Evolutionary conservation across 345 rosid genomes (phyloP).

Genomic region (Acer saccharum): DNA sequence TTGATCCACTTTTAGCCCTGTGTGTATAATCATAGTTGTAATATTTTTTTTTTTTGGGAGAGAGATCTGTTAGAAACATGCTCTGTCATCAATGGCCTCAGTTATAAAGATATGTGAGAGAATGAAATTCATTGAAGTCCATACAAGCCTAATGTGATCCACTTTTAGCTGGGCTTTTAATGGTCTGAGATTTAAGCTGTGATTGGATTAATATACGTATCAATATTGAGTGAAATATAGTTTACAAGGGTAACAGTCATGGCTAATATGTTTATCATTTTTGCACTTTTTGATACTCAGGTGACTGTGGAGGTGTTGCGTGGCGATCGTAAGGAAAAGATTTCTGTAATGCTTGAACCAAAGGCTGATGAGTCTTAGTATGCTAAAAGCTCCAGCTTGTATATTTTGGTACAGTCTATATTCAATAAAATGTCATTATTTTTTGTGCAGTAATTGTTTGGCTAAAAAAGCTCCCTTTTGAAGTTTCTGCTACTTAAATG

Average conservation of each 20-base stretch:
- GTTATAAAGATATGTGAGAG: neutral
- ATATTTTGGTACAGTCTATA: conserved; percentile 13
- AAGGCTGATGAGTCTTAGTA: conserved; percentile 74
- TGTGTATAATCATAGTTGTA: no score
- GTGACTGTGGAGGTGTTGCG: conserved; percentile 86
- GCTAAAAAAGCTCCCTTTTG: conserved; percentile 8
- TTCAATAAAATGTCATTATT: conserved; percentile 25
- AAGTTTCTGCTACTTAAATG: neutral
- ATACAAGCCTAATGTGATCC: neutral
- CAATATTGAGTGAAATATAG: neutral
- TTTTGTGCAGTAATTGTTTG: conserved; percentile 25
- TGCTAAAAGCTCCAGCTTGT: conserved; percentile 21
- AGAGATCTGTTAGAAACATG: neutral
- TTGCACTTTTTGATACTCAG: conserved; percentile 34
- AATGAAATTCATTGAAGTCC: neutral
- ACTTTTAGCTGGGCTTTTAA: neutral
- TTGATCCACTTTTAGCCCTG: no score
- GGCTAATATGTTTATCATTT: neutral
- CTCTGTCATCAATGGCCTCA: neutral
- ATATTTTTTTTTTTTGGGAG: no score
- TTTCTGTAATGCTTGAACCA: conserved; percentile 82
- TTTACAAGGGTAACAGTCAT: neutral
- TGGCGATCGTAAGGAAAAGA: conserved; percentile 92
- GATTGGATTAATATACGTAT: neutral
- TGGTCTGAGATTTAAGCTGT: neutral